Evolutionary conservation across 148 eudicot species (phyloP).

Genomic region (Pouteria glomerata): DNA sequence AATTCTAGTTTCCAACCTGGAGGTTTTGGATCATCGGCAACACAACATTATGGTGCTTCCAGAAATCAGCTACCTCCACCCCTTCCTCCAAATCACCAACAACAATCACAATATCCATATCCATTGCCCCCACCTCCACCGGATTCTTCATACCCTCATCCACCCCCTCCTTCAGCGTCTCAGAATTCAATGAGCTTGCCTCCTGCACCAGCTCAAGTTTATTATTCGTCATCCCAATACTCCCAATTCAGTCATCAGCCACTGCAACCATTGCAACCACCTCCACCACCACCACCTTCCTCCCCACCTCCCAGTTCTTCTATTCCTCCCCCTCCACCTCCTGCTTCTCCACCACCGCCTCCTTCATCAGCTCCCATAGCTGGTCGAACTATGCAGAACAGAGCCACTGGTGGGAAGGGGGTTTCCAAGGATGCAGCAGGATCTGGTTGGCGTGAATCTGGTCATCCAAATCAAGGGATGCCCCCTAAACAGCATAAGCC

Average conservation of each 20-base stretch:
- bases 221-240: constrained; percentile 73
- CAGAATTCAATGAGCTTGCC: constrained; percentile 28
- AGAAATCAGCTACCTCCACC: constrained; percentile 42
- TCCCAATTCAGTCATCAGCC: constrained; percentile 64
- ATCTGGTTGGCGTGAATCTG: constrained; percentile 15
- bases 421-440: constrained; percentile 26
- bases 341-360: constrained; percentile 62
- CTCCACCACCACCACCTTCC: constrained; percentile 72
- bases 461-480: constrained; percentile 22
- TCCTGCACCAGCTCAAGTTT: constrained; percentile 38
- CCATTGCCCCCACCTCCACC: constrained; percentile 80
- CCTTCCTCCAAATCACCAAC: constrained; percentile 22
- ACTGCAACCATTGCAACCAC: constrained; percentile 39
- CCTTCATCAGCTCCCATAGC: constrained; percentile 38
- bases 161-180: constrained; percentile 56
- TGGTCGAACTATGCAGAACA: constrained; percentile 44
- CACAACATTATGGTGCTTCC: constrained; percentile 24
- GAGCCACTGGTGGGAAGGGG: constrained; percentile 44
- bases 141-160: constrained; percentile 66
- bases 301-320: constrained; percentile 62
- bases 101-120: constrained; percentile 47
- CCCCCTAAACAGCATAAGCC: constrained; percentile 58
- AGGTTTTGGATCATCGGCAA: constrained; percentile 23
- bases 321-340: constrained; percentile 67
- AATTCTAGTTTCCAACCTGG: constrained; percentile 40